A percentile compares a stretch with the other conserved stretches of the same genome.
These are phyloP conservation scores for Ogataea ganodermae DNA, from an alignment of 805 yeast genomes.

Conservation along the genomic window DNA sequence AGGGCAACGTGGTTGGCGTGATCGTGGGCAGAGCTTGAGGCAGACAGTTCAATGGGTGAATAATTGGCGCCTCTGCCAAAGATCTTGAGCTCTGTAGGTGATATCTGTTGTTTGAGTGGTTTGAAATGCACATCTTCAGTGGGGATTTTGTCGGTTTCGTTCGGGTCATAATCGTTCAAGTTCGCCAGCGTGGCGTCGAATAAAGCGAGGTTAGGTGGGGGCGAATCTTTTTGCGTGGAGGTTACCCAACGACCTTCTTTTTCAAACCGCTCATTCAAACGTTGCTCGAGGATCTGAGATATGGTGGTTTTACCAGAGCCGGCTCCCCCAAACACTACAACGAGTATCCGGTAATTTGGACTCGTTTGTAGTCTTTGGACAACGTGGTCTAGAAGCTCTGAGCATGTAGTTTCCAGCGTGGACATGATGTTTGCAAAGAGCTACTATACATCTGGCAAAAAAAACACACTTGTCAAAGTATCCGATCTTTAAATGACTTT, in stretches of 20 bases:
- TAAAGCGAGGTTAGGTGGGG: background rate
- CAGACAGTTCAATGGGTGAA: slow-evolving; percentile 11
- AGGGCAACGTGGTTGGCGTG: background rate
- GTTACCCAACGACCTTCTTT: background rate
- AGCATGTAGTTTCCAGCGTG: background rate
- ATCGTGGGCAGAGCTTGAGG: background rate
- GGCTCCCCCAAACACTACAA: slow-evolving; percentile 74
- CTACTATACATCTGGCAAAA: no score
- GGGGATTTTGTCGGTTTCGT: slow-evolving; percentile 22
- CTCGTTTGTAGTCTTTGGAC: slow-evolving; percentile 1
- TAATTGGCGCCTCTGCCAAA: slow-evolving; percentile 16
- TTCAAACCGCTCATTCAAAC: slow-evolving; percentile 35
- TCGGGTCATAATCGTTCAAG: slow-evolving; percentile 7
- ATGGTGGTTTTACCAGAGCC: slow-evolving; percentile 85
- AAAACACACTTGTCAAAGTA: background rate
- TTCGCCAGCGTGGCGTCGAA: background rate
- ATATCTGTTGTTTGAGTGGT: slow-evolving; percentile 5
- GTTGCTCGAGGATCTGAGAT: slow-evolving; percentile 47
- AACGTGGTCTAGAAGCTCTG: slow-evolving; percentile 3
- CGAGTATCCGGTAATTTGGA: slow-evolving; percentile 45
- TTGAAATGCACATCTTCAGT: slow-evolving; percentile 13
- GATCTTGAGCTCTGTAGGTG: slow-evolving; percentile 6
- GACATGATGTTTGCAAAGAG: background rate
- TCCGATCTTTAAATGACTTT: background rate
- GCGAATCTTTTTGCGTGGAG: background rate